Evolutionary conservation across 2,329 filamentous ascomycete species (phyloP).

Genomic region (Aspergillus glaucus): DNA sequence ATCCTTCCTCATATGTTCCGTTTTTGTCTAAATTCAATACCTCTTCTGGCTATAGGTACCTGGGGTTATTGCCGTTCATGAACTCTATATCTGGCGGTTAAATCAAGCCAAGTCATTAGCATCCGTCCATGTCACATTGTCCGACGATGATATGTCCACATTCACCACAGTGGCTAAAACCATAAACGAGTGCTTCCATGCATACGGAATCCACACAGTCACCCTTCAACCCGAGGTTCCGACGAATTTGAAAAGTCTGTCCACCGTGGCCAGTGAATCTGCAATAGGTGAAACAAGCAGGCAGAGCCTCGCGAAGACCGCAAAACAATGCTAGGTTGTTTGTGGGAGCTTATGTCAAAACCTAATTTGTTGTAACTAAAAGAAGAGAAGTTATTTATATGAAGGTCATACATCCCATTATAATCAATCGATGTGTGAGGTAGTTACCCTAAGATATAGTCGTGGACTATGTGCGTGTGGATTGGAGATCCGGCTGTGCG

Average conservation of each 20-base stretch:
- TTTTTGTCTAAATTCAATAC: constrained; percentile 6
- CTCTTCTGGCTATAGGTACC: constrained; percentile 43
- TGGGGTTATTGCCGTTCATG: constrained; percentile 60
- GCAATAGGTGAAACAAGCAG: neutral
- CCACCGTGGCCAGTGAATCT: neutral
- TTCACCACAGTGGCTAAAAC: constrained; percentile 57
- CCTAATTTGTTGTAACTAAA: neutral
- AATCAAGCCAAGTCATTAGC: constrained; percentile 63
- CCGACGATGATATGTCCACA: constrained; percentile 47
- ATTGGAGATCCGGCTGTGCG: too few species aligned
- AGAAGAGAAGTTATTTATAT: too few species aligned
- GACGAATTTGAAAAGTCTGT: neutral
- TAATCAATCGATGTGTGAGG: too few species aligned
- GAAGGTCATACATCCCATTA: too few species aligned
- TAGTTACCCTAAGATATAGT: too few species aligned
- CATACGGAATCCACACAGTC: constrained; percentile 63
- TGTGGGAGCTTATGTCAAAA: neutral
- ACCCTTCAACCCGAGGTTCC: constrained; percentile 61
- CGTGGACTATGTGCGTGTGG: too few species aligned
- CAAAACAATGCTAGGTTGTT: neutral
- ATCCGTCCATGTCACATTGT: constrained; percentile 61
- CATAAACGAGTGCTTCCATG: constrained; percentile 61
- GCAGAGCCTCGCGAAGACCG: neutral
- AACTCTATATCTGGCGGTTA: constrained; percentile 66
- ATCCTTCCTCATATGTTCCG: neutral